Conservation (phyloP, 2,329 filamentous ascomycete species). For the Arthrinium phaeospermum region DNA sequence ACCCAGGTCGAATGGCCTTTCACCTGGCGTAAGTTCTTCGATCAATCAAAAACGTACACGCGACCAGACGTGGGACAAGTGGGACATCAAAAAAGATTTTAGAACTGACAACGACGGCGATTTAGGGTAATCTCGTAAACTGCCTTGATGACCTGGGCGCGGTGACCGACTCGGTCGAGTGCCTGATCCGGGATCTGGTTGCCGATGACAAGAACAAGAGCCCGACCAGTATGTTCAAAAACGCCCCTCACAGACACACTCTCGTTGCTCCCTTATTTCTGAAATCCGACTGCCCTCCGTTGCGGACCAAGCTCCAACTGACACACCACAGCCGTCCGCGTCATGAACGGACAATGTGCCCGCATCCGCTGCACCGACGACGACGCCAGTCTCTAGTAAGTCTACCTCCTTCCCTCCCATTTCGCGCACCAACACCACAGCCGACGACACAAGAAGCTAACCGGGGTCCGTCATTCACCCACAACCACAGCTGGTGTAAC, state of each 20-base stretch:
- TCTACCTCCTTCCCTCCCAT: no score
- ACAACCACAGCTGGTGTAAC: not conserved
- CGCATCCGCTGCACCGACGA: not conserved
- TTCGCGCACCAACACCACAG: no score
- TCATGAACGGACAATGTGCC: not conserved
- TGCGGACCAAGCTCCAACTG: not conserved
- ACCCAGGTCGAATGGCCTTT: not conserved
- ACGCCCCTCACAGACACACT: no score
- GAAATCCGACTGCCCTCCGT: no score
- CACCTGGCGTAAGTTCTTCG: not conserved
- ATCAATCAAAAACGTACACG: not conserved
- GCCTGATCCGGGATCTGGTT: not conserved
- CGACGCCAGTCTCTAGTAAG: not conserved
- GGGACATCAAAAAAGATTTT: no score
- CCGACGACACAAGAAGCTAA: no score
- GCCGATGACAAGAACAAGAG: not conserved
- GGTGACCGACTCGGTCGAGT: not conserved
- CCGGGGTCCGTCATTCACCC: not conserved
- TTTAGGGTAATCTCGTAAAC: not conserved
- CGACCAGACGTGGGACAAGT: not conserved
- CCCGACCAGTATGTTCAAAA: not conserved
- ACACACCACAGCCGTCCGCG: not conserved
- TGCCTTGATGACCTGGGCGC: not conserved
- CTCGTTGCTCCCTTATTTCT: not conserved
- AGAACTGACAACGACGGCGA: not conserved